Percentiles rank a stretch among this genome's conserved stretches.
Evolutionary conservation across 306 rosid genomes (phyloP).

Genomic region (Lathyrus tuberosus): DNA sequence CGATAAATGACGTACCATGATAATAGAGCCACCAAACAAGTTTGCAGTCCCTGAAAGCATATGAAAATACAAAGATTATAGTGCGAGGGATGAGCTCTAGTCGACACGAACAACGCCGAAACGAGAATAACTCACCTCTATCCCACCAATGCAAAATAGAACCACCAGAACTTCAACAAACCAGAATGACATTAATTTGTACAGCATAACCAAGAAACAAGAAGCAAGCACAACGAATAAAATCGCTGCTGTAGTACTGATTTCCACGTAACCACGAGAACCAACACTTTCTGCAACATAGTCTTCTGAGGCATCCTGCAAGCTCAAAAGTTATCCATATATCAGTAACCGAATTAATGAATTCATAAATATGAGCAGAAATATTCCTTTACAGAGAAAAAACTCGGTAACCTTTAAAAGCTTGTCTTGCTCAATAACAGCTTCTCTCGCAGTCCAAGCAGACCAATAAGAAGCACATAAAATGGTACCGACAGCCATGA

Average conservation of each 20-base stretch:
- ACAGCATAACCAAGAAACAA: slow-evolving; percentile 89
- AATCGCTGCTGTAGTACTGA: slow-evolving; percentile 79
- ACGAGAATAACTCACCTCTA: slow-evolving; percentile 67
- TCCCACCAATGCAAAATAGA: slow-evolving; percentile 91
- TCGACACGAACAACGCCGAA: slow-evolving; percentile 23
- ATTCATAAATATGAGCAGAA: slow-evolving; percentile 32
- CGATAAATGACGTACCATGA: slow-evolving; percentile 64
- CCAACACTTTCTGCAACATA: slow-evolving; percentile 59
- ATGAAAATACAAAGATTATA: slow-evolving; percentile 33
- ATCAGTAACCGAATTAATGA: slow-evolving; percentile 21
- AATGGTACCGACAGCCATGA: slow-evolving; percentile 98
- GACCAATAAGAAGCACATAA: slow-evolving; percentile 95
- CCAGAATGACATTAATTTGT: slow-evolving; percentile 90
- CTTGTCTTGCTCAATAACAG: slow-evolving; percentile 84
- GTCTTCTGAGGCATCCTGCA: slow-evolving; percentile 88
- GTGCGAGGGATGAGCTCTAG: slow-evolving; percentile 16
- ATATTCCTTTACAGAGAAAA: slow-evolving; percentile 10
- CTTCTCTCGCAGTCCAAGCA: slow-evolving; percentile 94
- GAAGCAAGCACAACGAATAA: slow-evolving; percentile 92
- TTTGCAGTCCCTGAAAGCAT: slow-evolving; percentile 88
- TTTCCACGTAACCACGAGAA: slow-evolving; percentile 74
- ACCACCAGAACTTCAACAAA: slow-evolving; percentile 92
- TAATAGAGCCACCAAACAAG: slow-evolving; percentile 88
- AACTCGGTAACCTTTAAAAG: slow-evolving; percentile 68
- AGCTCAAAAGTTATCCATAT: slow-evolving; percentile 30